Base-by-base conservation (phyloP, 345 rosid species). In the Populus deltoides region DNA sequence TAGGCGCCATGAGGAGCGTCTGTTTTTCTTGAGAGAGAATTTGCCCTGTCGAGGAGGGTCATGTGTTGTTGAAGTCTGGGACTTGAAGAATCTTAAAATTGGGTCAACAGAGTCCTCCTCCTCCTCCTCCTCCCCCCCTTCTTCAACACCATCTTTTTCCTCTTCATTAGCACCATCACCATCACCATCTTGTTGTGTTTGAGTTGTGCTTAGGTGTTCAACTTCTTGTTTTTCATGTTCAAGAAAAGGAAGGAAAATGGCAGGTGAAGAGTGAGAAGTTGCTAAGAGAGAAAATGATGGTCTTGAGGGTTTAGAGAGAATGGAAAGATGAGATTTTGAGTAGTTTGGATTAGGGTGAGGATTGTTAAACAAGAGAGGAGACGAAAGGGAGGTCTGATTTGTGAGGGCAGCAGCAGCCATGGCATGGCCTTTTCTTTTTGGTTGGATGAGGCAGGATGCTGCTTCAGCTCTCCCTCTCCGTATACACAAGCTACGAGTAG, bases 1-100 rank as follows among this genome's bases (percentile, higher is more conserved):
- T 16, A 94, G 85, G 66, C 78, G 97, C 97, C 97, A 91, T 1
- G 87, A 85, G 39, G 93, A 73, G 77, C 93, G 91, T 76, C 98
- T 94, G 75, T 90, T 88, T 71, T 68, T 83, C 71, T 90, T 89
- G 77, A 89, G 90, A 53, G 90, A 72, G 72, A 92, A 47, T 77
- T 85, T 88, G 47, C 88, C 88, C 74, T 84, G 83, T 66, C 55
- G 81, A 8, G 86, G 63, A 18, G 97, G 92, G 85, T 94, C 91
- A 67, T 68, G 81, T 2, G 83, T 76, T 4, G 85, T 79, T 20
- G 84, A 74, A 11, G 86, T 69, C 80, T 86, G 92, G 57, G 93
- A 83, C 80, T 84, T 83, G 87, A 92, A 91, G 92, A 92, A 92
- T 62, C 76, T 82, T 62, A 90, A 57, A 78, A 94, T 82, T 67